phyloP scores from a whole-genome alignment of 2,329 filamentous ascomycete genomes.

The Apiospora aurea region DNA sequence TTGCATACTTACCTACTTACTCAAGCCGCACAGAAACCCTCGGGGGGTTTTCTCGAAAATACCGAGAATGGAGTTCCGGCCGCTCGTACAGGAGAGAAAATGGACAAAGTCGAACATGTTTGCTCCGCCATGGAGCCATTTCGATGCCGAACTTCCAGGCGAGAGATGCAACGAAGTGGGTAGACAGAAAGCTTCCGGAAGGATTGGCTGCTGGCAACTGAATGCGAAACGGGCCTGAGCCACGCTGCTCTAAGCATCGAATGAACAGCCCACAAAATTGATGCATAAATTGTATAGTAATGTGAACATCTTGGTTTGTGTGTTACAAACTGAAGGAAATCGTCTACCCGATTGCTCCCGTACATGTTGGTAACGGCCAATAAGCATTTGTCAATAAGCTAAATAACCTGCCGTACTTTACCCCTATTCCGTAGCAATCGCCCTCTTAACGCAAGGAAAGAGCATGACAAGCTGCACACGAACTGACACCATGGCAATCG shows the following conservation, averaged over 20 bases:
- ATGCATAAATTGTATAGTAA: background rate
- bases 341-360: background rate
- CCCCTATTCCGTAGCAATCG: too few relatives aligned
- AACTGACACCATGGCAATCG: background rate
- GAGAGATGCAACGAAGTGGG: background rate
- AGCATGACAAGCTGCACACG: background rate
- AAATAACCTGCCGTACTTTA: too few relatives aligned
- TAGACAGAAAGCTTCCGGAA: background rate
- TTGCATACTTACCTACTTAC: too few relatives aligned
- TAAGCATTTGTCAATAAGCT: too few relatives aligned
- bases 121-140: background rate
- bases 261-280: background rate
- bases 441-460: background rate
- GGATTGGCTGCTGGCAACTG: background rate
- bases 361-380: too few relatives aligned
- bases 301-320: background rate
- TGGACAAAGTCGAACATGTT: background rate
- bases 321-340: background rate
- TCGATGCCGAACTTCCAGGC: conserved; percentile 6
- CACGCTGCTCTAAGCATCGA: conserved; percentile 2
- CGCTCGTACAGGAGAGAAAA: background rate
- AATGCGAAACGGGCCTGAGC: background rate
- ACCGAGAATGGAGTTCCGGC: background rate
- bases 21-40: too few relatives aligned
- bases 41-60: too few relatives aligned